Percentiles rank a stretch among this genome's conserved stretches.
Conservation (phyloP, 2,329 filamentous ascomycete genomes). For the Alternaria arbusti region DNA sequence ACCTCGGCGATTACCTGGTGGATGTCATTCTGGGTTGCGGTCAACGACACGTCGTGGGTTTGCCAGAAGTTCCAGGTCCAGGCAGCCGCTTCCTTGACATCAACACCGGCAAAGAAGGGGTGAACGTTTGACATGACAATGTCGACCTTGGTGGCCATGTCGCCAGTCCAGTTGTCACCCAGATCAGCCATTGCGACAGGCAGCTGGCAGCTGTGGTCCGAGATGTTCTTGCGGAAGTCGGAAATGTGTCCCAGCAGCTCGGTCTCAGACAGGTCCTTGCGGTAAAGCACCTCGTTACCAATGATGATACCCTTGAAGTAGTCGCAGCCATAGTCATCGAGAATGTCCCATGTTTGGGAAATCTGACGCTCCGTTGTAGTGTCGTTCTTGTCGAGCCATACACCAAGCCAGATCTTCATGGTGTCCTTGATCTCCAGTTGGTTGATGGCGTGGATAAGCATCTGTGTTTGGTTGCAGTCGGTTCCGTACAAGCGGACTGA, state of each 20-base stretch:
- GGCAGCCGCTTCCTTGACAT: slow-evolving; percentile 68
- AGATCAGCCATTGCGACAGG: slow-evolving; percentile 88
- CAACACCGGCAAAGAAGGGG: slow-evolving; percentile 88
- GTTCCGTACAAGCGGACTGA: slow-evolving; percentile 89
- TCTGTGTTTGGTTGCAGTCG: slow-evolving; percentile 96
- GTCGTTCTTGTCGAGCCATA: slow-evolving; percentile 85
- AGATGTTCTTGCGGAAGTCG: slow-evolving; percentile 72
- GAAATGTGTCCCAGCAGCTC: slow-evolving; percentile 69
- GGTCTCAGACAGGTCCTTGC: slow-evolving; percentile 69
- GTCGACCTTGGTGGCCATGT: slow-evolving; percentile 74
- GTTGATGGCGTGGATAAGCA: slow-evolving; percentile 84
- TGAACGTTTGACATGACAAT: slow-evolving; percentile 97
- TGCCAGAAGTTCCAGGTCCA: slow-evolving; percentile 91
- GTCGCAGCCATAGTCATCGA: slow-evolving; percentile 65
- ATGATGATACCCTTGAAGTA: slow-evolving; percentile 68
- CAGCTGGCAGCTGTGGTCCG: slow-evolving; percentile 68
- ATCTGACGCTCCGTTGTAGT: slow-evolving; percentile 87
- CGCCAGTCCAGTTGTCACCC: slow-evolving; percentile 81
- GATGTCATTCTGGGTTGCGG: slow-evolving; percentile 52
- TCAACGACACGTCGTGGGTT: slow-evolving; percentile 69
- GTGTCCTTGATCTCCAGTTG: slow-evolving; percentile 70
- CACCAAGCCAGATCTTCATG: slow-evolving; percentile 91
- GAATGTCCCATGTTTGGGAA: slow-evolving; percentile 80
- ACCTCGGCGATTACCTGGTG: slow-evolving; percentile 88
- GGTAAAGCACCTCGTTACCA: slow-evolving; percentile 69